Percentiles rank a stretch among this genome's conserved stretches.
phyloP scores from a whole-genome alignment of 768 basidiomycete species.

The Nidularia pulvinata region DNA sequence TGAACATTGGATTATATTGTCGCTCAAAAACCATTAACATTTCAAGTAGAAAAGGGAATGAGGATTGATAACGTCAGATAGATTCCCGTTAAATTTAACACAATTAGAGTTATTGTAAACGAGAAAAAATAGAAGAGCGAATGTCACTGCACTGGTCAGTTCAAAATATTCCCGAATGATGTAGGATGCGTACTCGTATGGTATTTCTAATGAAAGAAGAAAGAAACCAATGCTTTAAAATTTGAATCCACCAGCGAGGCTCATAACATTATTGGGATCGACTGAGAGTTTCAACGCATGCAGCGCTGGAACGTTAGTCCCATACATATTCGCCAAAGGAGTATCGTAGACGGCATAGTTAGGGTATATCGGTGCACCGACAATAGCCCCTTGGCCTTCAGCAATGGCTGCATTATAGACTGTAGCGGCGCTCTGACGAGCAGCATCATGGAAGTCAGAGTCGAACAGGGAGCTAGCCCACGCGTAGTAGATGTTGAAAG shows the following conservation, averaged over 20 bases:
- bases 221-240: constrained; percentile 18
- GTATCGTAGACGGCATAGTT: constrained; percentile 63
- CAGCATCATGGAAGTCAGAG: constrained; percentile 34
- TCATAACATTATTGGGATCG: constrained; percentile 65
- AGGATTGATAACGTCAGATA: too few relatives aligned
- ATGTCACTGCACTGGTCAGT: too few relatives aligned
- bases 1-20: too few relatives aligned
- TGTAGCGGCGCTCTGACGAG: constrained; percentile 30
- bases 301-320: constrained; percentile 40
- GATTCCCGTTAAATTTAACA: too few relatives aligned
- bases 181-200: too few relatives aligned
- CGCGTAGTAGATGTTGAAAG: constrained; percentile 45
- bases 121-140: too few relatives aligned
- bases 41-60: too few relatives aligned
- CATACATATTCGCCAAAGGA: constrained; percentile 49
- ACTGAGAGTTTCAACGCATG: constrained; percentile 35
- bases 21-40: too few relatives aligned
- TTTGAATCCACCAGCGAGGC: constrained; percentile 67
- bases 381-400: constrained; percentile 34
- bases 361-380: constrained; percentile 43
- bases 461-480: constrained; percentile 42
- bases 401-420: constrained; percentile 35
- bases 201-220: background rate
- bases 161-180: too few relatives aligned
- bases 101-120: too few relatives aligned